phyloP scores from a whole-genome alignment of 768 basidiomycete genomes.

The Dentipellis fragilis region DNA sequence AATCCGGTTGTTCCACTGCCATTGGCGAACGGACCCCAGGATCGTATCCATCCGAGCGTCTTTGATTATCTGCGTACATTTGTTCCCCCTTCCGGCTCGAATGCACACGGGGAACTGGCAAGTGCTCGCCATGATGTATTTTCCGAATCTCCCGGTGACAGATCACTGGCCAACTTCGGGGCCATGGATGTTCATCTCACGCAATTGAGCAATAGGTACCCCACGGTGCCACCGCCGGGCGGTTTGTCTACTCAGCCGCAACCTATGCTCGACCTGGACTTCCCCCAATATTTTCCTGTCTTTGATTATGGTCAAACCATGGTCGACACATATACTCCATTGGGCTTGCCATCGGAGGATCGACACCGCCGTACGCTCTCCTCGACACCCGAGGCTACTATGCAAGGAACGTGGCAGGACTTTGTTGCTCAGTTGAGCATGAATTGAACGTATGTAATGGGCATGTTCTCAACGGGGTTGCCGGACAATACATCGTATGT shows the following conservation, averaged over 20 bases:
- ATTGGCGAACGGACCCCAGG: slow-evolving; percentile 37
- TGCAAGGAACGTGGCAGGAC: slow-evolving; percentile 20
- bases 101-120: not conserved
- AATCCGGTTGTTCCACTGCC: slow-evolving; percentile 70
- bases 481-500: too few relatives aligned
- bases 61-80: slow-evolving; percentile 65
- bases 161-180: not conserved
- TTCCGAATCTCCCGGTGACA: not conserved
- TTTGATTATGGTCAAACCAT: slow-evolving; percentile 51
- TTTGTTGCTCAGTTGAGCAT: not conserved
- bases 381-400: slow-evolving; percentile 25
- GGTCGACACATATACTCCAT: slow-evolving; percentile 1
- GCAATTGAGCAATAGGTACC: not conserved
- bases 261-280: slow-evolving; percentile 13
- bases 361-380: slow-evolving; percentile 17
- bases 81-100: slow-evolving; percentile 17
- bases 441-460: not conserved
- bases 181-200: not conserved
- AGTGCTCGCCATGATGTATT: not conserved
- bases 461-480: too few relatives aligned
- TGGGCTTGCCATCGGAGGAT: slow-evolving; percentile 20
- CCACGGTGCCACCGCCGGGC: not conserved
- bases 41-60: slow-evolving; percentile 50
- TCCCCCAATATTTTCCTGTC: slow-evolving; percentile 68
- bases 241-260: not conserved